Conservation (phyloP, 441 rosid genomes). For the Erodium texanum region DNA sequence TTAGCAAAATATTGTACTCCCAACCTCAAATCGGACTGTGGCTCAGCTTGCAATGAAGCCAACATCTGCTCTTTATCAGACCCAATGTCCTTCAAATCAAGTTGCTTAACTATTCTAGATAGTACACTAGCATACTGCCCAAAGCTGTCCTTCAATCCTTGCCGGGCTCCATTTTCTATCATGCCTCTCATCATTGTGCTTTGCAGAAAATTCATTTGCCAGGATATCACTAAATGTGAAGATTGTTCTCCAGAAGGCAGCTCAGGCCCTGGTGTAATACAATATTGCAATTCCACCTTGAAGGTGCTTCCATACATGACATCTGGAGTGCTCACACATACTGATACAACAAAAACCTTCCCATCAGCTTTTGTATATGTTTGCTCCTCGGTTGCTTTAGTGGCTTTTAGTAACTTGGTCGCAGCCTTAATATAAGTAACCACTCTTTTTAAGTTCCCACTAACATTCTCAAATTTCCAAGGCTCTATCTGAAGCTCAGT, state of each 20-base stretch:
- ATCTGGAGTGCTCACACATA: conserved; percentile 75
- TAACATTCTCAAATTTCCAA: conserved; percentile 62
- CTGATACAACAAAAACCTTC: conserved; percentile 50
- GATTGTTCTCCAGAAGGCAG: conserved; percentile 69
- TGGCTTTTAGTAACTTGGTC: conserved; percentile 68
- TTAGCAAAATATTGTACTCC: conserved; percentile 78
- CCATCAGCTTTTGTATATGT: conserved; percentile 69
- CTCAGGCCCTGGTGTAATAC: conserved; percentile 79
- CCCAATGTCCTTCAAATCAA: conserved; percentile 73
- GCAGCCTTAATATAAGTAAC: conserved; percentile 68
- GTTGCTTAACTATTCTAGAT: conserved; percentile 58
- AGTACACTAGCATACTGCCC: conserved; percentile 56
- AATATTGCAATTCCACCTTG: conserved; percentile 59
- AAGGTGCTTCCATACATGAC: conserved; percentile 78
- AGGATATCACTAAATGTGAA: conserved; percentile 67
- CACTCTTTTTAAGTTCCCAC: conserved; percentile 56
- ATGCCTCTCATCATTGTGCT: conserved; percentile 88
- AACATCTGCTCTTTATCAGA: conserved; percentile 76
- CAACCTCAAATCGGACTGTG: conserved; percentile 76
- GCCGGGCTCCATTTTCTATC: conserved; percentile 87
- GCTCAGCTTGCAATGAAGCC: conserved; percentile 72
- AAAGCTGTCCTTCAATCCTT: conserved; percentile 71
- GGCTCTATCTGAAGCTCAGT: conserved; percentile 67
- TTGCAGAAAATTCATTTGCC: conserved; percentile 83
- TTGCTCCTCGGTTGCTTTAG: conserved; percentile 82